Evolutionary conservation across 2,329 filamentous ascomycete species (phyloP), one percentile per base, ranked within the genome.

Genomic region (Neocucurbitaria cava): DNA sequence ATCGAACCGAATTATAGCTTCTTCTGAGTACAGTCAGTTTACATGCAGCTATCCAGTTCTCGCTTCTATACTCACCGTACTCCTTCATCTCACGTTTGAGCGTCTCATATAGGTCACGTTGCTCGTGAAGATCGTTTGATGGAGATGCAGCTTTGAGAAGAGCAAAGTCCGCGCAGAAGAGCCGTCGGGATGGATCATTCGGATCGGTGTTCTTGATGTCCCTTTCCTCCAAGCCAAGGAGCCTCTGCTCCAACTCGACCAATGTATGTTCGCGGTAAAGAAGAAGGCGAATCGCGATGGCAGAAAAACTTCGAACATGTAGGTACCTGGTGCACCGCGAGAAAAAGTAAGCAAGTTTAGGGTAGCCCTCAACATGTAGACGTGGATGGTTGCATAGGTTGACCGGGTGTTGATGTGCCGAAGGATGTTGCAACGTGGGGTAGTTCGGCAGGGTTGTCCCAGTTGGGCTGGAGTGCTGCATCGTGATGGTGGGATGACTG

Each of bases 301-400:
- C 53, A 17, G 54, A 47, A 39, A 56, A 59, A 20, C 57, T 45
- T 24, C 57, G 57, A 39, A 59, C 46, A 39, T 57, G 54, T 3
- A 59, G 43, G 44, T 47, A 50, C 9, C 41, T 49, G 15, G 49
- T 36, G 17, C n/a, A 44, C 7, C 45, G 20, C 9, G 57, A 49
- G 36, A 59, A 59, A 21, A 50, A 52, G 39, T 44, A 47, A 10
- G 53, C 49, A 10, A 59, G 47, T 24, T 13, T 20, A 5, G 57
- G 57, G 47, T 59, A 59, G 10, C 53, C 53, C 6, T 53, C 28
- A 6, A 40, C 43, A 31, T 59, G 33, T 2, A 23, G 20, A 1
- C 46, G 17, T 7, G 15, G 2, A n/a, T 49, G 2, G 21, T 58
- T 31, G 13, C 10, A 23, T 1, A 38, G 17, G 18, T 52, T 30